Base-by-base conservation (phyloP, 2,329 filamentous ascomycete genomes). In the Balansia obtecta region DNA sequence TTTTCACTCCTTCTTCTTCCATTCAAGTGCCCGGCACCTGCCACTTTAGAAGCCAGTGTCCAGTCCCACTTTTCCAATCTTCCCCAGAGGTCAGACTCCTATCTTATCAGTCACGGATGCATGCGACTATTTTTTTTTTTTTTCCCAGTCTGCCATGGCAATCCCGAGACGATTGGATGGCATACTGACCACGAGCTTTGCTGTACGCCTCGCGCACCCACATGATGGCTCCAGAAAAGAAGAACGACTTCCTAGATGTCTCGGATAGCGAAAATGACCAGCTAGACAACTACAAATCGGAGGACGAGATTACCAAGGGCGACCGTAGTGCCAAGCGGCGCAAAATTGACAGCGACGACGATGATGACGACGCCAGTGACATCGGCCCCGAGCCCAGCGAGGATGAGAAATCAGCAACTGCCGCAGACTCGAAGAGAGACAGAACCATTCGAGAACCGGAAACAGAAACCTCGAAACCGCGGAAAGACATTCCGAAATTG, bases 171-270 rank as follows among this genome's bases (percentile, higher is more conserved):
- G 9, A 18, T 44, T 44, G 12, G 30, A 37, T 11, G 27, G 18
- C 44, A 20, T 45, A 22, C n/a, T 12, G 18, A 30, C 12, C 45
- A 13, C 11, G 22, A 27, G 18, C 18, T 45, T 13, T n/a, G 20
- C 30, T 33, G 20, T 18, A 20, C 32, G 22, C 15, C 16, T 18
- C 22, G 4, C 16, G 18, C 33, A 16, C 34, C 18, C 37, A 15
- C 43, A 42, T 32, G 37, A 88, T 89, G 85, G 67, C 82, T 1
- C 71, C 79, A 40, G 77, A 83, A 61, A 88, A 85, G 61, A 77
- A 77, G 57, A 88, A 88, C 64, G 77, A 86, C 48, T 90, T 84
- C 59, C 76, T 90, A 32, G 80, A 83, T 55, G 71, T 69, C 2
- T 64, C 61, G 2, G 73, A 79, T 16, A 83, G 80, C 60, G 77